Conservation (phyloP, 352 stramenopile species). For the Globisporangium splendens region DNA sequence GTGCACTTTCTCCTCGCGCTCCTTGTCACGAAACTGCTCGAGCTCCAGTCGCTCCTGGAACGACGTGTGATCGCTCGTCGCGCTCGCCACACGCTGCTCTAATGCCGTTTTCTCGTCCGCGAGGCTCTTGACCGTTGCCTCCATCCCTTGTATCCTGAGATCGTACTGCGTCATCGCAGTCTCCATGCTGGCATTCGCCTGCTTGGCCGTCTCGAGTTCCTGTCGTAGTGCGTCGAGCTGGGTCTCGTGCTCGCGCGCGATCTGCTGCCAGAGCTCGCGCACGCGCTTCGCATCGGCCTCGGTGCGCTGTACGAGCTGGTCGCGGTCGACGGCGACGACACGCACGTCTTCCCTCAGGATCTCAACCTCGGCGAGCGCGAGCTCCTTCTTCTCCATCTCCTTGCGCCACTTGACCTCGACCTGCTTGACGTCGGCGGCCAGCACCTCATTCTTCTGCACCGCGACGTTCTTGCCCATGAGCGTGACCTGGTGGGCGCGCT, state of each 20-base stretch:
- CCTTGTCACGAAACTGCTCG: conserved; percentile 32
- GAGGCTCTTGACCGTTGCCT: conserved; percentile 26
- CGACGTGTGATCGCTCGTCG: conserved; percentile 26
- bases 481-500: conserved; percentile 43
- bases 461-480: conserved; percentile 48
- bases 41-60: conserved; percentile 32
- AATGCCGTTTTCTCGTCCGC: conserved; percentile 37
- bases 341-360: conserved; percentile 44
- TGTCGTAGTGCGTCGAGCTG: conserved; percentile 40
- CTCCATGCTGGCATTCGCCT: conserved; percentile 24
- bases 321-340: conserved; percentile 37
- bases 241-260: conserved; percentile 60
- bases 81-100: conserved; percentile 31
- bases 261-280: conserved; percentile 77
- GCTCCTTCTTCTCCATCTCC: conserved; percentile 60
- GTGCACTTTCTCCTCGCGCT: conserved; percentile 29
- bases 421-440: conserved; percentile 45
- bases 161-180: conserved; percentile 20
- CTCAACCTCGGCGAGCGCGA: conserved; percentile 43
- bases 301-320: conserved; percentile 61
- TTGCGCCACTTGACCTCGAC: conserved; percentile 60
- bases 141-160: conserved; percentile 28
- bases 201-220: conserved; percentile 34
- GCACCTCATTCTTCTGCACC: conserved; percentile 46
- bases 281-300: conserved; percentile 70